Percentiles rank a stretch among this genome's conserved stretches.
Conservation (phyloP, 2,329 filamentous ascomycete species). For the Magnaporthiopsis poae region DNA sequence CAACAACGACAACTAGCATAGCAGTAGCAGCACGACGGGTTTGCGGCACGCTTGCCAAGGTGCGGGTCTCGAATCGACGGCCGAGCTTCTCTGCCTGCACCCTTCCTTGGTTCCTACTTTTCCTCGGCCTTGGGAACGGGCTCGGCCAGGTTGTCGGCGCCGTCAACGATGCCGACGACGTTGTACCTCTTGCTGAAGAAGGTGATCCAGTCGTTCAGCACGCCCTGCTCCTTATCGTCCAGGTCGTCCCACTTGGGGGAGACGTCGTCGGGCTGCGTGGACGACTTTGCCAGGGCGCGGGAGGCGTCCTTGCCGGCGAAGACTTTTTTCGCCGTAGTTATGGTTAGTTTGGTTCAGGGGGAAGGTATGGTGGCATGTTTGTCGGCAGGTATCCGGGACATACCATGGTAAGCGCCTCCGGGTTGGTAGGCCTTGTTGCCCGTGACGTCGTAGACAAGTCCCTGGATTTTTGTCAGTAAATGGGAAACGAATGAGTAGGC, state of each 20-base stretch:
- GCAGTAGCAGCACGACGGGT: too few species aligned
- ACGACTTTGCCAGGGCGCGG: slow-evolving; percentile 77
- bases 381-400: slow-evolving; percentile 15
- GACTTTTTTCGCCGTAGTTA: slow-evolving; percentile 41
- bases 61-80: too few species aligned
- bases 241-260: slow-evolving; percentile 73
- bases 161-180: slow-evolving; percentile 60
- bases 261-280: slow-evolving; percentile 76
- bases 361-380: neutral
- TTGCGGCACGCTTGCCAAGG: too few species aligned
- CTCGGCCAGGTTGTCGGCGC: slow-evolving; percentile 45
- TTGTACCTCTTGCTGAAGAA: slow-evolving; percentile 95
- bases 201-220: slow-evolving; percentile 83
- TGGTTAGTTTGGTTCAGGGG: neutral
- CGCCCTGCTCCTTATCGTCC: slow-evolving; percentile 72
- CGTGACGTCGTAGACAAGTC: slow-evolving; percentile 87
- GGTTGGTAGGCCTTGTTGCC: slow-evolving; percentile 79
- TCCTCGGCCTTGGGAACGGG: neutral
- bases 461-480: slow-evolving; percentile 36
- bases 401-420: slow-evolving; percentile 77
- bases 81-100: too few species aligned
- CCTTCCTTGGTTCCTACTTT: neutral
- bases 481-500: neutral
- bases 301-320: slow-evolving; percentile 95
- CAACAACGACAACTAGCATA: too few species aligned